Conservation (phyloP, 164 flowering plant species). For the Chimonanthus salicifolius region DNA sequence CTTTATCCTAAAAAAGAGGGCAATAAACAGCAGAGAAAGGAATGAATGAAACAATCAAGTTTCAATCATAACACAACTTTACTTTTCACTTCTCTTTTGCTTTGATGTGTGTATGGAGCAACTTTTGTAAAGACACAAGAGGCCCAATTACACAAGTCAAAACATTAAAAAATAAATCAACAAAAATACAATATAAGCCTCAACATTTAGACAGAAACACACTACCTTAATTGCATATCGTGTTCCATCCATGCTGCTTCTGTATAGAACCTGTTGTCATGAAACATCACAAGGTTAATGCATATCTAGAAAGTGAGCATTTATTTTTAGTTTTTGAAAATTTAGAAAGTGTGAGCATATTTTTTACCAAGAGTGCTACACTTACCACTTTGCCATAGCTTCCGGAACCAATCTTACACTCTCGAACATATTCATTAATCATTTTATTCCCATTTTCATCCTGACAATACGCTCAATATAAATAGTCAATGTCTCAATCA, state of each 20-base stretch:
- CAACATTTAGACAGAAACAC: background rate
- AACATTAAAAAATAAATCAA: no score
- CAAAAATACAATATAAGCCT: background rate
- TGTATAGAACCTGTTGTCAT: conserved; percentile 69
- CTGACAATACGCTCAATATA: conserved; percentile 25
- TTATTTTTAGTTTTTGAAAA: no score
- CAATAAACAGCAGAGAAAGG: no score
- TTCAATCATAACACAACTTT: no score
- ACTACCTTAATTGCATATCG: conserved; percentile 87
- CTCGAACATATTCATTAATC: conserved; percentile 86
- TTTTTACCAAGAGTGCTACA: background rate
- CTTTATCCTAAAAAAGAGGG: no score
- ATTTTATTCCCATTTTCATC: conserved; percentile 90
- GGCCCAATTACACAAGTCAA: background rate
- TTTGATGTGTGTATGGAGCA: no score
- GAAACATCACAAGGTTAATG: background rate
- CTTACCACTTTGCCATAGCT: conserved; percentile 98
- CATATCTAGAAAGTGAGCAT: background rate
- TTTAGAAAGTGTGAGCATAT: background rate
- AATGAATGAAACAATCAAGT: no score
- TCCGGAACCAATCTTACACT: conserved; percentile 78
- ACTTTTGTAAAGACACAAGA: no score
- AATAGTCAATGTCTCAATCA: background rate
- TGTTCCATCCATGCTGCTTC: conserved; percentile 51
- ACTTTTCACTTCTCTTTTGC: no score